Conservation (phyloP, 192 early-diverging fungal species). For the Podila minutissima region DNA sequence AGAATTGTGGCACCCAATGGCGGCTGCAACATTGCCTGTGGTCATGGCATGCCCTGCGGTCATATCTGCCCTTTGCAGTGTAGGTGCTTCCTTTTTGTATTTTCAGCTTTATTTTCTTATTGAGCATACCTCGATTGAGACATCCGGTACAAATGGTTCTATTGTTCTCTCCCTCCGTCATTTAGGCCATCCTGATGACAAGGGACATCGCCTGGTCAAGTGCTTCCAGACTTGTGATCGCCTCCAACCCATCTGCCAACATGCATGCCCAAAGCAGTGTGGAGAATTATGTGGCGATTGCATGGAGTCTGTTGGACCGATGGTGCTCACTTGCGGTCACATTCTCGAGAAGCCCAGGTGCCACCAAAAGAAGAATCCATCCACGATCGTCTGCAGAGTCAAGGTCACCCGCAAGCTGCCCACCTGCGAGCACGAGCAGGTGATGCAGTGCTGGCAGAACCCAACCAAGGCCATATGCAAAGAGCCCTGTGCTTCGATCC, state of each 20-base stretch:
- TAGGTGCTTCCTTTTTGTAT: slow-evolving; percentile 7
- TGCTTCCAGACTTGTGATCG: slow-evolving; percentile 58
- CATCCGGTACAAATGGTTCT: no score
- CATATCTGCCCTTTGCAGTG: slow-evolving; percentile 55
- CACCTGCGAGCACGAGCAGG: slow-evolving; percentile 52
- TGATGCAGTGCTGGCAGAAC: slow-evolving; percentile 34
- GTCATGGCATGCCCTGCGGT: slow-evolving; percentile 55
- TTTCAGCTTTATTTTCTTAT: background rate
- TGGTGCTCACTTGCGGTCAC: slow-evolving; percentile 42
- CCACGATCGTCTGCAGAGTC: slow-evolving; percentile 19
- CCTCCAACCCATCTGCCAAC: slow-evolving; percentile 51
- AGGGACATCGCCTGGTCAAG: slow-evolving; percentile 47
- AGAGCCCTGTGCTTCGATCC: slow-evolving; percentile 17
- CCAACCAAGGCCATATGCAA: slow-evolving; percentile 14
- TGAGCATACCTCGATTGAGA: no score
- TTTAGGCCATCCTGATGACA: slow-evolving; percentile 59
- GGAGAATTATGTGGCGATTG: slow-evolving; percentile 59
- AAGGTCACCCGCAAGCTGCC: slow-evolving; percentile 30
- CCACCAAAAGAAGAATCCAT: slow-evolving; percentile 22
- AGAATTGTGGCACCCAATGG: slow-evolving; percentile 57
- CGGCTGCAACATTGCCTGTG: slow-evolving; percentile 61
- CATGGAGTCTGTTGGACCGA: slow-evolving; percentile 15
- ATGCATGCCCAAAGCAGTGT: slow-evolving; percentile 58
- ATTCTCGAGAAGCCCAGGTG: slow-evolving; percentile 22
- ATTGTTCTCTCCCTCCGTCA: no score